Evolutionary conservation across 306 rosid genomes (phyloP).

Genomic region (Vigna reflexopilosa): DNA sequence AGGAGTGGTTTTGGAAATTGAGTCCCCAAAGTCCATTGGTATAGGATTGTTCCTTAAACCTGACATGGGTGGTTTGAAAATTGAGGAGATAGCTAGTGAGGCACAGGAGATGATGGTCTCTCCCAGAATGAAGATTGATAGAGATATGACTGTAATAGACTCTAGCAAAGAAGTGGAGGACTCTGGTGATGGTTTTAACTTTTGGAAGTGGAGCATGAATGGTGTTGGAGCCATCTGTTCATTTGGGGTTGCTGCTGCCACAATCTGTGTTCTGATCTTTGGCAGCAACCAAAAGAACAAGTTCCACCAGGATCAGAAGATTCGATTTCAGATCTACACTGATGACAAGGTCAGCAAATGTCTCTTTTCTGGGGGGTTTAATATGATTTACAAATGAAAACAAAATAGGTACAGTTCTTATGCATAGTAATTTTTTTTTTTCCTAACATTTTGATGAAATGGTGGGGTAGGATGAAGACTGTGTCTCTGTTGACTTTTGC

Average conservation of each 20-base stretch:
- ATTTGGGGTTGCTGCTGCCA: slow-evolving; percentile 85
- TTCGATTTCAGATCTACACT: slow-evolving; percentile 67
- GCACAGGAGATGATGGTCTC: slow-evolving; percentile 50
- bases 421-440: neutral
- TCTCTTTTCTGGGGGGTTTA: neutral
- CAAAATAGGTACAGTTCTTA: neutral
- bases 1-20: slow-evolving; percentile 48
- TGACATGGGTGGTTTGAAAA: slow-evolving; percentile 46
- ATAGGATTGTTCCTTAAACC: slow-evolving; percentile 52
- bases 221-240: slow-evolving; percentile 95
- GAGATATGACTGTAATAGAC: slow-evolving; percentile 40
- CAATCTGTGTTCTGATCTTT: slow-evolving; percentile 66
- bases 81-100: slow-evolving; percentile 60
- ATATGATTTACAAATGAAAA: neutral
- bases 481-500: neutral
- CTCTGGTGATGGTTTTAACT: slow-evolving; percentile 45
- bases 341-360: slow-evolving; percentile 70
- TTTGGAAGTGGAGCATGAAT: slow-evolving; percentile 73
- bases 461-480: neutral
- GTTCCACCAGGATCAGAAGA: slow-evolving; percentile 55
- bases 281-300: slow-evolving; percentile 65
- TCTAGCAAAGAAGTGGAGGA: slow-evolving; percentile 39
- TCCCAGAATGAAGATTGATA: slow-evolving; percentile 55
- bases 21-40: slow-evolving; percentile 66
- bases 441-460: neutral